Base-by-base conservation (phyloP, 805 yeast genomes). In the Saitoella complicata region DNA sequence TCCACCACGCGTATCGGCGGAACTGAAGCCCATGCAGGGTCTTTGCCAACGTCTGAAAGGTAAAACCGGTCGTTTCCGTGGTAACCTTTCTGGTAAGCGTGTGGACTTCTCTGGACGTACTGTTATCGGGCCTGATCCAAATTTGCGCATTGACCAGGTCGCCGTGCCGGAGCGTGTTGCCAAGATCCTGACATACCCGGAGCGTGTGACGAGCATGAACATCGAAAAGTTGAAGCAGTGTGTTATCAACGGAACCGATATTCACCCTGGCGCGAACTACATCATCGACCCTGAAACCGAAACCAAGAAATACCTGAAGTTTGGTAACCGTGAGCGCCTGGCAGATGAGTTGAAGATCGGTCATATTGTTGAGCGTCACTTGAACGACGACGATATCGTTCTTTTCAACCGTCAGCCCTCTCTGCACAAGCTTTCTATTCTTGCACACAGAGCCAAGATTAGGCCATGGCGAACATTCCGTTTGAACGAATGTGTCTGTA, bases 151-250 rank as follows among this genome's bases (percentile, higher is more conserved):
- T 50, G 97, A 91, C 63, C 95, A 91, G 64, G 99, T 91, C 38
- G 98, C 98, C 1, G 97, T 91, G 30, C 99, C 99, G 6, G 95
- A 87, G 55, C 71, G 93, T 51, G 95, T 91, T 32, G 97, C 97
- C 11, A 91, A 87, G 63, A 82, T 91, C 21, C 69, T 91, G 56
- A 91, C 99, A 0, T 91, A 82, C 60, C 99, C 99, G 0, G 99
- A 91, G 67, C 79, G 74, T 58, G 94, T 88, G 49, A 86, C 95
- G 1, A 69, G 88, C 49, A 86, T 88, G 64, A 91, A 91, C 61
- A 72, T 75, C 53, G 73, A 71, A 43, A 87, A 87, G 58, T 66
- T 91, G 51, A 88, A 80, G 56, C 64, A 68, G 37, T 68, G 91
- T 48, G 72, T 91, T 21, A 55, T 76, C 11, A 85, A 78, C 56